Percentiles rank a stretch among this genome's conserved stretches.
These are phyloP conservation scores for Boletus rex-veris DNA, from an alignment of 768 basidiomycete species.

Conservation along the genomic window DNA sequence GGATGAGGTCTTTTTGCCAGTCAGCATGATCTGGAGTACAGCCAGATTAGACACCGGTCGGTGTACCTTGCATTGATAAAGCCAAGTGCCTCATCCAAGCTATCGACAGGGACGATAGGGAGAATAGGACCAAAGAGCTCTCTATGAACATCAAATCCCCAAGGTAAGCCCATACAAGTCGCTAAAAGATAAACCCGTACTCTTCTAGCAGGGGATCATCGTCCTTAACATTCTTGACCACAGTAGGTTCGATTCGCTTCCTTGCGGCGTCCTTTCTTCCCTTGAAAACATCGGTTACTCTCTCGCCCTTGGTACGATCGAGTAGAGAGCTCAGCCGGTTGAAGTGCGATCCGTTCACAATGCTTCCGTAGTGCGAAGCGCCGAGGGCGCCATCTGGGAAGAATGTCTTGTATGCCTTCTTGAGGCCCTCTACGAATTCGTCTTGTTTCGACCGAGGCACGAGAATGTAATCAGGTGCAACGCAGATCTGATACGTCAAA, in stretches of 20 bases:
- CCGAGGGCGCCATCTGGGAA: constrained; percentile 52
- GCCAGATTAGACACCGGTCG: not conserved
- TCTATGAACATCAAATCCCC: constrained; percentile 32
- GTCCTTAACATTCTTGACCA: constrained; percentile 51
- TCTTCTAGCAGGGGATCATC: constrained; percentile 61
- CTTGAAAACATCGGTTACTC: constrained; percentile 48
- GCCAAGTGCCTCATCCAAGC: constrained; percentile 51
- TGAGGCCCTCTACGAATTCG: constrained; percentile 43
- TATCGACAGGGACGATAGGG: constrained; percentile 57
- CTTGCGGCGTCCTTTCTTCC: constrained; percentile 35
- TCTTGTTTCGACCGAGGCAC: constrained; percentile 42
- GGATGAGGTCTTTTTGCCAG: constrained; percentile 45
- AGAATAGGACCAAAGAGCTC: constrained; percentile 75
- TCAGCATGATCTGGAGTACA: constrained; percentile 2
- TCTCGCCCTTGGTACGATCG: constrained; percentile 49
- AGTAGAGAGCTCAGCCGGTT: constrained; percentile 51
- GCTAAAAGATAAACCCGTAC: constrained; percentile 32
- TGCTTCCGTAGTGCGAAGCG: constrained; percentile 43
- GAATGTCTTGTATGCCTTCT: constrained; percentile 43
- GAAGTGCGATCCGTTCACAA: constrained; percentile 55
- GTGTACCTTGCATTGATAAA: constrained; percentile 52
- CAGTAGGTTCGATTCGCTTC: constrained; percentile 53
- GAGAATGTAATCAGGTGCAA: constrained; percentile 45
- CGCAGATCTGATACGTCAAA: constrained; percentile 32
- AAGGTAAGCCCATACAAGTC: not conserved